Conservation (phyloP, 2,329 filamentous ascomycete species). For the Aspergillus sp. region DNA sequence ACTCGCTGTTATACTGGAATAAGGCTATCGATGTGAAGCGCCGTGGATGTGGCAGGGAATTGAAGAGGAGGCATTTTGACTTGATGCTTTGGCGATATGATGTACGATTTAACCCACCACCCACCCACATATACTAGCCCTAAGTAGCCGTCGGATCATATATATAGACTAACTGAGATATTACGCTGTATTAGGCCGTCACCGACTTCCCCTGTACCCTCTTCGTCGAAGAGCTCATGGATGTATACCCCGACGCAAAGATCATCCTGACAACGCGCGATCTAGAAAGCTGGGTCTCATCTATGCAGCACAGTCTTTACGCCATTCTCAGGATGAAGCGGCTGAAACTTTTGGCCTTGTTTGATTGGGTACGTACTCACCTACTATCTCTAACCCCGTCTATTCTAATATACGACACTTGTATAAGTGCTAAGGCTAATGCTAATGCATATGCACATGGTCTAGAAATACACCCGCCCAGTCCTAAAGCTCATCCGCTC, state of each 20-base stretch:
- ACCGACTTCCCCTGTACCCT: slow-evolving; percentile 14
- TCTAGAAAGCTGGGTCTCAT: slow-evolving; percentile 4
- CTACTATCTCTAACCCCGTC: neutral
- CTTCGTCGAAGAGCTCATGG: slow-evolving; percentile 19
- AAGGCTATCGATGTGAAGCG: neutral
- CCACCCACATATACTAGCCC: no score
- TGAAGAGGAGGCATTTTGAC: slow-evolving; percentile 7
- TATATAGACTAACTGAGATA: neutral
- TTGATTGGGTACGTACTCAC: neutral
- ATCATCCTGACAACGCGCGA: slow-evolving; percentile 17
- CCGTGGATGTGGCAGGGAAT: neutral
- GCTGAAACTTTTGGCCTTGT: neutral
- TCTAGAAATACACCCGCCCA: neutral
- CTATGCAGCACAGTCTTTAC: slow-evolving; percentile 3
- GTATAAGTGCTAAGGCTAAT: no score
- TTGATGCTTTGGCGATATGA: slow-evolving; percentile 10
- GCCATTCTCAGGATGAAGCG: slow-evolving; percentile 7
- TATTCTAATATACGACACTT: no score
- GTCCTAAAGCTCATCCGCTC: neutral
- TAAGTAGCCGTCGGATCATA: no score
- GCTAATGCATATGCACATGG: no score
- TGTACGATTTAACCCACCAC: neutral
- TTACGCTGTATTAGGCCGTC: slow-evolving; percentile 6
- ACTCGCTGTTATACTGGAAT: neutral
- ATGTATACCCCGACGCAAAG: slow-evolving; percentile 20